Percentiles rank a stretch among this genome's conserved stretches.
phyloP scores from a whole-genome alignment of 192 early-diverging fungal species.

The Neocallimastix lanati region DNA sequence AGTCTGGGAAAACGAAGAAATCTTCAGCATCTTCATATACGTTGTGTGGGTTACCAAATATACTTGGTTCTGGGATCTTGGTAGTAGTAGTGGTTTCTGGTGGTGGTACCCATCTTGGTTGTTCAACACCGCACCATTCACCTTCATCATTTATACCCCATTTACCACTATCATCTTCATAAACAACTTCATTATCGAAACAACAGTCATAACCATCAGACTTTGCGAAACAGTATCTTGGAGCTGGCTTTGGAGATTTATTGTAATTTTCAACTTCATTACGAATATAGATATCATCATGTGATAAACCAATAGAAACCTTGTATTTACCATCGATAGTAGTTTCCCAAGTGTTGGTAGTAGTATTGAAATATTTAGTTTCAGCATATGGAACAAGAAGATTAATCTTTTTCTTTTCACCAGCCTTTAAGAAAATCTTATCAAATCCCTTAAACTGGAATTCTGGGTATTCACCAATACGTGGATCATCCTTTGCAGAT shows the following conservation, averaged over 20 bases:
- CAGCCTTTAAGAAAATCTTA: conserved; percentile 5
- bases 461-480: background rate
- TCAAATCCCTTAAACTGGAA: background rate
- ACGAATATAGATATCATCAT: background rate
- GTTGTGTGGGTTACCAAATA: background rate
- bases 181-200: background rate
- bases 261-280: background rate
- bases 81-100: background rate
- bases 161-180: background rate
- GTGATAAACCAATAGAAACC: background rate
- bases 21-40: background rate
- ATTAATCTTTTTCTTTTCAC: conserved; percentile 8
- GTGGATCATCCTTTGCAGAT: conserved; percentile 5
- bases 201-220: background rate
- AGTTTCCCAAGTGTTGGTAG: background rate
- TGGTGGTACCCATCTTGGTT: background rate
- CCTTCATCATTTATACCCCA: background rate
- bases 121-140: background rate
- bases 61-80: background rate
- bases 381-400: background rate
- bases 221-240: background rate
- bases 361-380: background rate
- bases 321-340: background rate
- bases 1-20: background rate
- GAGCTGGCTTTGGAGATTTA: background rate